Conservation (phyloP, 768 basidiomycete species). For the Psilocybe cyanescens region DNA sequence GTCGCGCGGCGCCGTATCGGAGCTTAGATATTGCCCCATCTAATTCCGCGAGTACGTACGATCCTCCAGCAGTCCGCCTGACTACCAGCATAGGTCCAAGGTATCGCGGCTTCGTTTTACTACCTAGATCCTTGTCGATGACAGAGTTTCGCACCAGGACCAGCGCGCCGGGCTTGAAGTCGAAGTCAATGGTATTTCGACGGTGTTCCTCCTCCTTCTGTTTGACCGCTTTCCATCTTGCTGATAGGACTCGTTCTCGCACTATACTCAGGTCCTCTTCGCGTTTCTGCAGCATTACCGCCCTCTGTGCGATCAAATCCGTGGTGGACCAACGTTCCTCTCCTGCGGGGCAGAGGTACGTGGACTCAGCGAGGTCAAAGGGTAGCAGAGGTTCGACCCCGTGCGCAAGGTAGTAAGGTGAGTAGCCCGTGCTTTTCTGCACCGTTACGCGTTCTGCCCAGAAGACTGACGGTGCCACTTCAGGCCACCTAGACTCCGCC, state of each 20-base stretch:
- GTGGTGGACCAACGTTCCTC: not conserved
- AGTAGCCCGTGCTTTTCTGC: conserved; percentile 29
- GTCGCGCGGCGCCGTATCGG: conserved; percentile 25
- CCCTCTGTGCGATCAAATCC: conserved; percentile 16
- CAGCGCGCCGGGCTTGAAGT: conserved; percentile 18
- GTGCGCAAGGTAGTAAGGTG: conserved; percentile 34
- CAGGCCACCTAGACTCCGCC: conserved; percentile 31
- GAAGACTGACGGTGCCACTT: conserved; percentile 23
- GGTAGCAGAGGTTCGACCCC: conserved; percentile 12
- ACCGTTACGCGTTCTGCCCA: conserved; percentile 35
- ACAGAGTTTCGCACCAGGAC: too few relatives aligned
- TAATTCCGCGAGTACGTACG: conserved; percentile 34
- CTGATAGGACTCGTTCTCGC: conserved; percentile 3
- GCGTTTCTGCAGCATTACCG: conserved; percentile 13
- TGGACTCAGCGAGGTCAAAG: conserved; percentile 16
- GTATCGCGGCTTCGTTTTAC: too few relatives aligned
- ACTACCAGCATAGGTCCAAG: conserved; percentile 31
- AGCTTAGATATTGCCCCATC: conserved; percentile 31
- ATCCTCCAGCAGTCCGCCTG: conserved; percentile 27
- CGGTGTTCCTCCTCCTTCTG: conserved; percentile 23
- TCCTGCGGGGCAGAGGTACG: conserved; percentile 7
- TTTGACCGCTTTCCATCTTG: conserved; percentile 25
- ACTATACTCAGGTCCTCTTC: conserved; percentile 14
- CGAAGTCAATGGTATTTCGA: conserved; percentile 19
- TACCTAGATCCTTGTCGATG: too few relatives aligned